Evolutionary conservation across 352 stramenopile genomes (phyloP), one percentile per base, ranked within the genome.

Genomic region (Globisporangium nodosum): DNA sequence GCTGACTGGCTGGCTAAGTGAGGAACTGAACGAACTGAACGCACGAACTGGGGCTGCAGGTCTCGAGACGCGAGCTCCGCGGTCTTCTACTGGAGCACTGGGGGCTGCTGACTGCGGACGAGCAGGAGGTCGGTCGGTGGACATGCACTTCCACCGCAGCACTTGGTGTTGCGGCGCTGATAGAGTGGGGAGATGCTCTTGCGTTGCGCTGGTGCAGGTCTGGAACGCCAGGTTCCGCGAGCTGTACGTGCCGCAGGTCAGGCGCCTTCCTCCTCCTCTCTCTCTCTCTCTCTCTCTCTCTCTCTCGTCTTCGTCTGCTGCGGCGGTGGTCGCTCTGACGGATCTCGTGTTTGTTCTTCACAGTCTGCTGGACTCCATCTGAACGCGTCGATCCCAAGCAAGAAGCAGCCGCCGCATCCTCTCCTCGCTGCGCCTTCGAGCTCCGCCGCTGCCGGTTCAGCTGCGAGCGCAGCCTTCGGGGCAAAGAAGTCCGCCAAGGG

Each of bases 51-150:
- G 7, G 8, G 21, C 12, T 50, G 16, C 42, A 81, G 73, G 61
- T 58, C 12, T 55, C 73, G 13, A 61, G 70, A 24, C 60, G 67
- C 0, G 69, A 78, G 31, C 60, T 83, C 12, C 53, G 54, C 2
- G 42, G 30, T 13, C 33, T 58, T 2, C 47, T 76, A 37, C 37
- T 50, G 5, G 39, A 57, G 37, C 64, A 73, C 27, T 83, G 73
- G 73, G 56, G 65, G 9, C 40, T 43, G 3, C 50, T 81, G 60
- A 47, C 58, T 0, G 49, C 54, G 12, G 59, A 65, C 18, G 70
- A 81, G 47, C 62, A 77, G 30, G 64, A 70, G 53, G 73, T 78
- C 33, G 7, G 48, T 20, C 50, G 43, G 33, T 54, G 18, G 24
- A 27, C 24, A 27, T 27, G 24, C 24, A 27, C 24, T 27, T 1